Evolutionary conservation across 176 grass and related monocot genomes (phyloP).

Genomic region (Oryza punctata): DNA sequence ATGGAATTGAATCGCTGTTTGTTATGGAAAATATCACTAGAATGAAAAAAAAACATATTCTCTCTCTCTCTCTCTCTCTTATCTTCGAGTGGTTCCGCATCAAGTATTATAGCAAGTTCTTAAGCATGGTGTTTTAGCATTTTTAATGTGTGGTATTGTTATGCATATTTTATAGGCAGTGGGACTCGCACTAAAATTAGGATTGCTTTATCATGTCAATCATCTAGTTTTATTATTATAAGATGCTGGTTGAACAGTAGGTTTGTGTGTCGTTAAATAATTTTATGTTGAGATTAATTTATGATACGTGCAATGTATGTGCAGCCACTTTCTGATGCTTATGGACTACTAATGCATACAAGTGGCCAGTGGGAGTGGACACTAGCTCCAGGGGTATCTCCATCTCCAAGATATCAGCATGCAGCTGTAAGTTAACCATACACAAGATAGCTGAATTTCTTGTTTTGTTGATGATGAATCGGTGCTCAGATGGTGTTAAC

Average conservation of each 20-base stretch:
- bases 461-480: slow-evolving; percentile 24
- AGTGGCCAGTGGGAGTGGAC: slow-evolving; percentile 99
- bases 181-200: neutral
- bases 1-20: neutral
- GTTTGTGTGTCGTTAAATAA: slow-evolving; percentile 18
- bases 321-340: slow-evolving; percentile 93
- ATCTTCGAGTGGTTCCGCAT: neutral
- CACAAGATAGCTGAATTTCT: slow-evolving; percentile 27
- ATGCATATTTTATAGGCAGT: neutral
- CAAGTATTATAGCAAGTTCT: neutral
- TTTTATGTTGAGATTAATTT: slow-evolving; percentile 13
- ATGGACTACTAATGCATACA: slow-evolving; percentile 98
- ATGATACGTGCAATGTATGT: slow-evolving; percentile 41
- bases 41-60: neutral
- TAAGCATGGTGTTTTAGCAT: neutral
- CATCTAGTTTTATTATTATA: neutral
- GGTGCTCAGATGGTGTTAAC: neutral
- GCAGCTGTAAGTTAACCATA: slow-evolving; percentile 76
- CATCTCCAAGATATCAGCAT: slow-evolving; percentile 99
- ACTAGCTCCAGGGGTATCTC: slow-evolving; percentile 91
- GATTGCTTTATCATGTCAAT: slow-evolving; percentile 1
- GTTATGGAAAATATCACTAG: slow-evolving; percentile 21
- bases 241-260: neutral
- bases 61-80: neutral
- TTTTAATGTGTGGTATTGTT: neutral